These are phyloP conservation scores for Fusarium mexicanum DNA, from an alignment of 2,329 filamentous ascomycete genomes.

Conservation along the genomic window DNA sequence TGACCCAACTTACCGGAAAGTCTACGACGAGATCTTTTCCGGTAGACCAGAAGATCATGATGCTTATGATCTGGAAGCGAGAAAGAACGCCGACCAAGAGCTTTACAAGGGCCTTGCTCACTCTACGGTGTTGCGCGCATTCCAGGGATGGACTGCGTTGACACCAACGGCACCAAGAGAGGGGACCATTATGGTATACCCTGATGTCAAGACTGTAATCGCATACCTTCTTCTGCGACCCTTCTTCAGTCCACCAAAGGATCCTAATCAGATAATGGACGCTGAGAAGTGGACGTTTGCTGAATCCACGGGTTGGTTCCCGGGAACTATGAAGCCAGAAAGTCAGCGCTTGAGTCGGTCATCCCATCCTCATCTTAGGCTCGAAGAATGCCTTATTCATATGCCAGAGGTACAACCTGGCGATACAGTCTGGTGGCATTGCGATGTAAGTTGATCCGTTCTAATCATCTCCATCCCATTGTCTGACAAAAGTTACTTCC, in stretches of 20 bases:
- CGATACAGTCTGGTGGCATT: conserved; percentile 55
- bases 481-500: not conserved
- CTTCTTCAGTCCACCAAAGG: not conserved
- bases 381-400: conserved; percentile 11
- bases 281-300: not conserved
- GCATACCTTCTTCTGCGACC: not conserved
- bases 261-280: not conserved
- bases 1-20: conserved; percentile 35
- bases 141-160: conserved; percentile 16
- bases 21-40: not conserved
- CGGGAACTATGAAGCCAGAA: not conserved
- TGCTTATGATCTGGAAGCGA: not conserved
- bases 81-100: not conserved
- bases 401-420: conserved; percentile 46
- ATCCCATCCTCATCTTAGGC: conserved; percentile 1
- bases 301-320: not conserved
- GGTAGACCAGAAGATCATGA: not conserved
- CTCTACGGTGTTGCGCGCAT: not conserved
- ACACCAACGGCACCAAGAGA: not conserved
- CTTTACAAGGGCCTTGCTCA: not conserved
- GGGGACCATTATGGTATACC: conserved; percentile 3
- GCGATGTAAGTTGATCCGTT: conserved; percentile 45
- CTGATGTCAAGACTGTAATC: not conserved
- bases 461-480: too few relatives aligned
- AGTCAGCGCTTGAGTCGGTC: conserved; percentile 1